Evolutionary conservation across 345 rosid species (phyloP).

Genomic region (Punica granatum): DNA sequence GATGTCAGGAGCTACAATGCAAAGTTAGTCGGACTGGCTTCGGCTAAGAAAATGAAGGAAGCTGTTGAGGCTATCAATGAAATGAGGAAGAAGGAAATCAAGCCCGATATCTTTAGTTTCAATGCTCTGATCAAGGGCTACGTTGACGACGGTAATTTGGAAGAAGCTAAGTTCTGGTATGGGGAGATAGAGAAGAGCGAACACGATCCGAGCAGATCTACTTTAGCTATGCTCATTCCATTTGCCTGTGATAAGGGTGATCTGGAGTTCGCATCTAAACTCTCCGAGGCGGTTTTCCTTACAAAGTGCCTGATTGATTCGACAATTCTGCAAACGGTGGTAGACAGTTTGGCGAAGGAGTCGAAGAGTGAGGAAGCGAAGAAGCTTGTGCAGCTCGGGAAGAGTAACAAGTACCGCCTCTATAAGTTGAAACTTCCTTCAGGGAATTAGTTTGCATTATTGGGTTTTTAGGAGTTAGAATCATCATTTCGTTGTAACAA

Average conservation of each 20-base stretch:
- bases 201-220: constrained; percentile 22
- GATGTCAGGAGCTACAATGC: constrained; percentile 53
- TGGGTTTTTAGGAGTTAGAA: not conserved
- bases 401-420: constrained; percentile 25
- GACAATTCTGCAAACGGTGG: constrained; percentile 39
- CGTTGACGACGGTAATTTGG: constrained; percentile 31
- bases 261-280: constrained; percentile 34
- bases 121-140: constrained; percentile 52
- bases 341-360: constrained; percentile 38
- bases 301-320: constrained; percentile 22
- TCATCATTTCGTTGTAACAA: not conserved
- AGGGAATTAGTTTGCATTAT: constrained; percentile 5
- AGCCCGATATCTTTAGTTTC: constrained; percentile 41
- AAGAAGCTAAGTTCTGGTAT: constrained; percentile 49
- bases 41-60: constrained; percentile 29
- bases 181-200: constrained; percentile 27
- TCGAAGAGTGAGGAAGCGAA: constrained; percentile 46
- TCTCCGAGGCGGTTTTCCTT: constrained; percentile 32
- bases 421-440: constrained; percentile 34
- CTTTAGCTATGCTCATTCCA: constrained; percentile 34
- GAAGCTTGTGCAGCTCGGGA: constrained; percentile 47
- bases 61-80: constrained; percentile 33
- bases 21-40: constrained; percentile 41
- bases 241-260: constrained; percentile 50
- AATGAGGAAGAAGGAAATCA: constrained; percentile 37